Percentiles rank a stretch among this genome's conserved stretches.
phyloP scores from a whole-genome alignment of 2,329 filamentous ascomycete species.

The Akanthomyces muscarius region DNA sequence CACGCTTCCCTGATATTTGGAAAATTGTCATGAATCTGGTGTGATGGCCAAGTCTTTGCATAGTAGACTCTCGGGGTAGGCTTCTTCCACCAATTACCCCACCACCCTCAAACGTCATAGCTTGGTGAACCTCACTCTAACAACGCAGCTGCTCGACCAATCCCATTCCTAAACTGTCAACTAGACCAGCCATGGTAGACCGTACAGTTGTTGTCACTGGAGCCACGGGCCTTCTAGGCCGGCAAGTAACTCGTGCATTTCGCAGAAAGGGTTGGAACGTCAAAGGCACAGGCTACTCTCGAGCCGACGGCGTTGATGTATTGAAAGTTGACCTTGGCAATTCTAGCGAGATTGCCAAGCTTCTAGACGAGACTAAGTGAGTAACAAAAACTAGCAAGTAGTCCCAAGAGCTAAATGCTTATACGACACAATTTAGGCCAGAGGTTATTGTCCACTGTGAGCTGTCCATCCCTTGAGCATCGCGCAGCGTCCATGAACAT shows the following conservation, averaged over 20 bases:
- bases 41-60: no score
- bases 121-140: neutral
- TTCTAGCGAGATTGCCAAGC: constrained; percentile 42
- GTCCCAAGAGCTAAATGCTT: neutral
- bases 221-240: constrained; percentile 77
- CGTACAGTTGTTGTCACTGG: constrained; percentile 71
- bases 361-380: constrained; percentile 54
- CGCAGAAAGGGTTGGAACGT: constrained; percentile 58
- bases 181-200: constrained; percentile 22
- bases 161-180: neutral
- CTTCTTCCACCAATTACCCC: neutral
- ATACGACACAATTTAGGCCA: constrained; percentile 47
- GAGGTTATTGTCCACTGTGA: constrained; percentile 77
- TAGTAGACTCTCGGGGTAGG: no score
- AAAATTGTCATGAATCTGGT: no score
- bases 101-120: neutral
- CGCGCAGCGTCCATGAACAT: neutral
- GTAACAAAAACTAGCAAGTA: constrained; percentile 22
- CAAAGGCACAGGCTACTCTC: constrained; percentile 68
- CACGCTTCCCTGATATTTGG: no score
- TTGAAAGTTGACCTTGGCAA: constrained; percentile 55
- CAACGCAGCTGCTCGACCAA: neutral
- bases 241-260: constrained; percentile 72
- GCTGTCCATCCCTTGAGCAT: constrained; percentile 25
- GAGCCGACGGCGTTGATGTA: constrained; percentile 66